Conservation (phyloP, 306 rosid species). For the Delonix regia region DNA sequence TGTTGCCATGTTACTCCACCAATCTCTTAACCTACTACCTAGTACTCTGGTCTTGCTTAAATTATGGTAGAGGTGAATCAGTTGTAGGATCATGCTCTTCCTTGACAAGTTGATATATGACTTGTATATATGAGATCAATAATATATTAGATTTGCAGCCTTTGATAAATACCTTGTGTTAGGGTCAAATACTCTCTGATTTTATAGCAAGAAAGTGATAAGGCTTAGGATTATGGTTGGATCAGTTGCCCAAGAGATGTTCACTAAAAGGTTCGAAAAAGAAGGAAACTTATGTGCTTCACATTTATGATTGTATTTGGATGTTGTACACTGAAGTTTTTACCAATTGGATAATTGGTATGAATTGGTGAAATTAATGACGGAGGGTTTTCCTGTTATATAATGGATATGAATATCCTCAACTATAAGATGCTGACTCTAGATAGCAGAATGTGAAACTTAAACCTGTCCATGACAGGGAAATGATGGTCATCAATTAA, state of each 20-base stretch:
- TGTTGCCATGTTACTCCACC: neutral
- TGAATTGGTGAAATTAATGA: neutral
- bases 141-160: neutral
- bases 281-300: neutral
- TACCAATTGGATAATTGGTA: neutral
- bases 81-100: neutral
- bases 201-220: neutral
- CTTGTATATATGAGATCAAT: neutral
- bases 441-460: conserved; percentile 1
- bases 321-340: neutral
- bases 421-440: conserved; percentile 17
- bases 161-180: neutral
- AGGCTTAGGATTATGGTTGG: neutral
- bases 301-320: conserved; percentile 2
- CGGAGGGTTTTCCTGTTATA: conserved; percentile 2
- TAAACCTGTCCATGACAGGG: neutral
- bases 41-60: neutral
- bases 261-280: neutral
- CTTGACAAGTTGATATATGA: neutral
- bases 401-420: neutral
- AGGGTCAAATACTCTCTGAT: neutral
- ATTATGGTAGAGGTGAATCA: neutral
- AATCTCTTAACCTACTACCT: neutral
- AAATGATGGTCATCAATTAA: conserved; percentile 25
- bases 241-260: neutral